A percentile compares a stretch with the other conserved stretches of the same genome.
phyloP scores from a whole-genome alignment of 2,329 filamentous ascomycete species.

The Trichoderma aggressivum region DNA sequence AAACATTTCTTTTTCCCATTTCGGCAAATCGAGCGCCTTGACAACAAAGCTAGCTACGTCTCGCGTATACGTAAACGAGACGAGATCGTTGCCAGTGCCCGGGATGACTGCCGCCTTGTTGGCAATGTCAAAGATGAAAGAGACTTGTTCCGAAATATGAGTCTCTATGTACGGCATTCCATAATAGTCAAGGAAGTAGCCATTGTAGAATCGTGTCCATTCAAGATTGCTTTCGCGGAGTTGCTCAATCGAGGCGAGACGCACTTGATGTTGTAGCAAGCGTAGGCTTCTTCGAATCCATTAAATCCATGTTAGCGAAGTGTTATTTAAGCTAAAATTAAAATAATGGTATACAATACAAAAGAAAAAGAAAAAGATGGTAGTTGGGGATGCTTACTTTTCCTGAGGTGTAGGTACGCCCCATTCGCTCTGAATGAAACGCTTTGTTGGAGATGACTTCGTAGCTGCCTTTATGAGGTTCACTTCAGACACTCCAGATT shows the following conservation, averaged over 20 bases:
- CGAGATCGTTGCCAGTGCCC: neutral
- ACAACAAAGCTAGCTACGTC: neutral
- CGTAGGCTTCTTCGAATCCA: neutral
- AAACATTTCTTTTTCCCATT: neutral
- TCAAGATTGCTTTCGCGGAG: neutral
- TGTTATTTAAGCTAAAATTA: accelerated
- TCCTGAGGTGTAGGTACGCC: neutral
- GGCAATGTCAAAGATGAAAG: neutral
- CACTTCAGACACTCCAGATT: neutral
- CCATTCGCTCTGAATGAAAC: neutral
- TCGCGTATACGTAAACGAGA: neutral
- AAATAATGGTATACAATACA: neutral
- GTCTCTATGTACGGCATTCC: slow-evolving; percentile 2
- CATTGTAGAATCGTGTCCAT: neutral
- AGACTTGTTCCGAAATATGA: neutral
- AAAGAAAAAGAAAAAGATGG: neutral
- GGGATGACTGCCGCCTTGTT: neutral
- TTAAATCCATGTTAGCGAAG: neutral
- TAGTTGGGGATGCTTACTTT: neutral
- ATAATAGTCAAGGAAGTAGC: slow-evolving; percentile 1
- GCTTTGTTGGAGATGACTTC: neutral
- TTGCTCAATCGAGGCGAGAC: neutral
- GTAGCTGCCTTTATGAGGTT: neutral
- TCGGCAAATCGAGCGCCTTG: neutral
- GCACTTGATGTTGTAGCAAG: neutral